Evolutionary conservation across 139 green algal species (phyloP), one percentile per base, ranked within the genome.

Genomic region (Chlorella ohadii): DNA sequence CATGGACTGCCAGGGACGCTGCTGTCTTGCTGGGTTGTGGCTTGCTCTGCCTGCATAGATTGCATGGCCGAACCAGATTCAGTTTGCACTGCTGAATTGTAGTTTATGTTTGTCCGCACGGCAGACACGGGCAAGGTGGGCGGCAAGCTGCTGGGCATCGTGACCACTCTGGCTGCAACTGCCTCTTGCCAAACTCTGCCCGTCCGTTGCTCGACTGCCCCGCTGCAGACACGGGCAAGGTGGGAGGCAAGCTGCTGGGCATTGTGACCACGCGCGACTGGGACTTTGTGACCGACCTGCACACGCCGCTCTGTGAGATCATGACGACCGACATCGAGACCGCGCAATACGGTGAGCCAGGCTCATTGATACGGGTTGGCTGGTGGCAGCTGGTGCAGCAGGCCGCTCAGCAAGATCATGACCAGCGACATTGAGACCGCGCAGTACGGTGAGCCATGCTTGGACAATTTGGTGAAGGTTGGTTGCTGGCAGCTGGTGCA

Each of bases 161-260:
- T 44, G 61, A 33, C 34, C 59, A 38, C 27, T 20, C 6, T n/a
- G n/a, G n/a, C n/a, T n/a, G 6, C 27, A 22, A 28, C 28, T 68
- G 63, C 63, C 23, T 51, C 44, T 51, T 51, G 44, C 44, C 9
- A 51, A 51, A 6, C 44, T 51, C 7, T 16, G 44, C 6, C 7
- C 44, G 6, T 36, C 4, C 31, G 6, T 22, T 36, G 63, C 27
- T 3, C 63, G 31, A 2, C n/a, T 70, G 64, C 31, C 28, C 73
- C 47, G 11, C 44, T 41, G 57, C 75, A 23, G 94, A 98, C 83
- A 96, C 93, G 1, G 96, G 96, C 66, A 75, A 41, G 2, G 27
- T 98, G 47, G 93, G 94, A 36, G 92, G 93, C 20, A 95, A 91
- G 87, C 90, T 99, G 66, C 87, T 99, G 76, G 96, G 95, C 34